Evolutionary conservation across 2,329 filamentous ascomycete species (phyloP), one percentile per base, ranked within the genome.

Genomic region (Fusarium papillatum): DNA sequence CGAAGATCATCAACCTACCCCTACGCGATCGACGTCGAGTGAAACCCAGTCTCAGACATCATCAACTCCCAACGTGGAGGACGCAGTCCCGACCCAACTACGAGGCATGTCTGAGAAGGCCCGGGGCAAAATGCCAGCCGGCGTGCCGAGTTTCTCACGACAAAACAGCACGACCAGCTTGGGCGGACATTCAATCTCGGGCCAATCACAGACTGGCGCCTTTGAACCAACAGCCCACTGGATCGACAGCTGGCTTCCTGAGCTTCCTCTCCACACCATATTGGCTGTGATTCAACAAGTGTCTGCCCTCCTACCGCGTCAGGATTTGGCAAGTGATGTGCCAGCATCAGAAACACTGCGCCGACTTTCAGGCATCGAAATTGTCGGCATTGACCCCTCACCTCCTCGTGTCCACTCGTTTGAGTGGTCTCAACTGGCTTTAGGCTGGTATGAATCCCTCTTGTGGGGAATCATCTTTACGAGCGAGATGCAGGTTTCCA

Each of bases 51-150:
- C 90, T 73, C 89, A 92, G 43, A 90, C 93, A 26, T 93, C 94
- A 6, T 96, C 95, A 0, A 91, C 91, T 0, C 91, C 91, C 0
- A 87, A 88, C 46, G 85, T 90, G 1, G 95, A 97, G 70, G 95
- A 97, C 71, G 93, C 94, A 6, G 91, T 98, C 13, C 95, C 95
- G 17, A 89, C 92, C 24, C 96, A 98, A 82, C 83, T 98, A 36
- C 91, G 95, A 69, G 95, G 95, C 66, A 98, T 98, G 95, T 98
- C 96, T 24, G 97, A 98, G 84, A 99, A 98, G 83, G 97, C 97
- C 19, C 90, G 97, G 62, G 97, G 97, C 10, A 99, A 99, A 84
- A 95, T 98, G 92, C 97, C 96, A 34, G 95, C 94, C 16, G 94
- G 95, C 2, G 89, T 93, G 62, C 90, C 91, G n/a, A 91, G 91